Conservation (phyloP, 75 land plant species). For the Isoetes taiwanensis region DNA sequence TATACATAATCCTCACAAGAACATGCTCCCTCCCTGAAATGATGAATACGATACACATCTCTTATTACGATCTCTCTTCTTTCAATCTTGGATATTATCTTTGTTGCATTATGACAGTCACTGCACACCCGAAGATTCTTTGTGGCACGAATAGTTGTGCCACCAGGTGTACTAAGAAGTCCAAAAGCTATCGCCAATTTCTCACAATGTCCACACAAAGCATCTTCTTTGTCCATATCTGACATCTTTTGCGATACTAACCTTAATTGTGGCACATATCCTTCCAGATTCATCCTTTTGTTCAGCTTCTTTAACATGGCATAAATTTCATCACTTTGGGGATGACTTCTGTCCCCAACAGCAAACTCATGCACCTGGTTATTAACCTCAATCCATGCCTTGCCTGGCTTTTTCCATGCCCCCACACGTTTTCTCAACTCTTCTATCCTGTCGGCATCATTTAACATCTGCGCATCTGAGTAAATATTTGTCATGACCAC, state of each 20-base stretch:
- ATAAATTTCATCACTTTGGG: not conserved
- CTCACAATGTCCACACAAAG: no score
- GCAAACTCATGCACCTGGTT: slow-evolving; percentile 5
- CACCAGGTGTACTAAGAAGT: no score
- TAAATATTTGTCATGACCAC: not conserved
- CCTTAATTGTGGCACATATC: not conserved
- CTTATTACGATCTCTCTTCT: slow-evolving; percentile 15
- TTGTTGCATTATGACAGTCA: no score
- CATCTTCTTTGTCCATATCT: no score
- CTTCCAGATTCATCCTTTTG: not conserved
- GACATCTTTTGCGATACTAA: no score
- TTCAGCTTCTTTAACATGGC: not conserved
- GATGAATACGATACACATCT: slow-evolving; percentile 21
- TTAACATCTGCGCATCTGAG: not conserved
- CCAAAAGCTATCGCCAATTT: no score
- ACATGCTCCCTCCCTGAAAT: slow-evolving; percentile 14
- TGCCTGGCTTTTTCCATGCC: not conserved
- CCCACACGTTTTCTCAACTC: not conserved
- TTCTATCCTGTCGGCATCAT: not conserved
- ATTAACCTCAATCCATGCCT: slow-evolving; percentile 3
- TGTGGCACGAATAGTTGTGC: no score
- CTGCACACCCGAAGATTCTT: no score
- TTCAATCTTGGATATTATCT: slow-evolving; percentile 10
- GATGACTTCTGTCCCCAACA: not conserved
- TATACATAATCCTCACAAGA: slow-evolving; percentile 21